A percentile compares a stretch with the other conserved stretches of the same genome.
Conservation (phyloP, 495 filamentous ascomycete genomes). For the Parathielavia appendiculata region DNA sequence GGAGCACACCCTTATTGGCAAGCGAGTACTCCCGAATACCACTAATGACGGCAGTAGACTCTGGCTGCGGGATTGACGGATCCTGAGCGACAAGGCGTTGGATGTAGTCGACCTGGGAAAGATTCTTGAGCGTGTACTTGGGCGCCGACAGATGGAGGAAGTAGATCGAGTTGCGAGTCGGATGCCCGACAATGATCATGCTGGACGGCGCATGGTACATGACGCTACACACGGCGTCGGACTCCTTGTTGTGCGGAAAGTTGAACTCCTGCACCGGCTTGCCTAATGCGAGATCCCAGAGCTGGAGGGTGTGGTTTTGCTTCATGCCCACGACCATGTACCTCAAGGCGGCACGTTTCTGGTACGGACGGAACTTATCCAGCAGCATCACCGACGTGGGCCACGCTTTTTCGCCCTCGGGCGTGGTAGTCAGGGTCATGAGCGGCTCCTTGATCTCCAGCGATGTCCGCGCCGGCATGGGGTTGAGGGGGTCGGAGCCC, state of each 20-base stretch:
- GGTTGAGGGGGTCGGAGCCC: constrained; percentile 48
- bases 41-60: constrained; percentile 93
- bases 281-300: constrained; percentile 94
- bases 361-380: constrained; percentile 88
- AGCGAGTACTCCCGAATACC: constrained; percentile 93
- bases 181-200: constrained; percentile 91
- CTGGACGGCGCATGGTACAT: constrained; percentile 84
- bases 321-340: constrained; percentile 98
- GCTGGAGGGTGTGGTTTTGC: constrained; percentile 96
- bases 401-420: constrained; percentile 80
- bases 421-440: constrained; percentile 70
- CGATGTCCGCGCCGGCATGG: constrained; percentile 48
- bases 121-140: constrained; percentile 70
- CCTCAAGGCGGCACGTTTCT: constrained; percentile 75
- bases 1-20: constrained; percentile 75
- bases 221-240: constrained; percentile 93
- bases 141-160: constrained; percentile 92
- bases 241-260: constrained; percentile 93
- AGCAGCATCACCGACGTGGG: constrained; percentile 93
- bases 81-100: constrained; percentile 69
- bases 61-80: constrained; percentile 66
- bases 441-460: constrained; percentile 73
- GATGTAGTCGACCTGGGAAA: constrained; percentile 85
- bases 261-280: constrained; percentile 96
- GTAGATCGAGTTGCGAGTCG: constrained; percentile 94